These are phyloP conservation scores for Pistacia vera DNA, from an alignment of 345 rosid genomes.

Conservation along the genomic window DNA sequence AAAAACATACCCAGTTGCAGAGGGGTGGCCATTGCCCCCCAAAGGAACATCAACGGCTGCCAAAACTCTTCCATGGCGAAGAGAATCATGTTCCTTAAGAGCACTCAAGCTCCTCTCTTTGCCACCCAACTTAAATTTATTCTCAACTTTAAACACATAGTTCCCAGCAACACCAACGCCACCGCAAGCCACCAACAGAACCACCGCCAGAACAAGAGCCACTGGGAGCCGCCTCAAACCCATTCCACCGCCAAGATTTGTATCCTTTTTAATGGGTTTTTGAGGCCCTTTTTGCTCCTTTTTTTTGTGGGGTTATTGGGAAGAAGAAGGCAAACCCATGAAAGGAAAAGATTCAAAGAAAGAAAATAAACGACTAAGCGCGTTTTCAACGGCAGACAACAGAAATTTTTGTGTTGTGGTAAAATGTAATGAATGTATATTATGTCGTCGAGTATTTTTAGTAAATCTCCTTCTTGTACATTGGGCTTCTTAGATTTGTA, in stretches of 20 bases:
- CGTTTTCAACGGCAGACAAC: constrained; percentile 34
- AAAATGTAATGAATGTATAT: not conserved
- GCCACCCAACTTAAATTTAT: constrained; percentile 52
- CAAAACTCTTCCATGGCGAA: constrained; percentile 72
- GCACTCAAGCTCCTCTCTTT: constrained; percentile 42
- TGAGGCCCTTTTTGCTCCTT: no score
- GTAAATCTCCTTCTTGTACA: no score
- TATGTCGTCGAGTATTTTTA: no score
- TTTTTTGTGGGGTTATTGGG: not conserved
- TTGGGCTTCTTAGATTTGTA: no score
- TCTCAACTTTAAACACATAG: constrained; percentile 60
- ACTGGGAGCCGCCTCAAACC: constrained; percentile 32
- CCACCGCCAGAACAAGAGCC: constrained; percentile 28
- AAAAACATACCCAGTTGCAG: constrained; percentile 65
- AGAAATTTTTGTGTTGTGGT: not conserved
- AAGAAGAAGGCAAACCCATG: constrained; percentile 13
- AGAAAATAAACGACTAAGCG: not conserved
- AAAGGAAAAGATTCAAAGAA: not conserved
- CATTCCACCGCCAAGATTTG: constrained; percentile 24
- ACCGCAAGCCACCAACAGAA: constrained; percentile 23
- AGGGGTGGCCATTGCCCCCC: constrained; percentile 79
- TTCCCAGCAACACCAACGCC: constrained; percentile 29
- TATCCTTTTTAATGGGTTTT: not conserved
- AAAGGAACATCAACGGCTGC: constrained; percentile 59
- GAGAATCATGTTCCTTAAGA: constrained; percentile 63